Conservation (phyloP, 2,329 filamentous ascomycete genomes). For the Epichloe elymi region DNA sequence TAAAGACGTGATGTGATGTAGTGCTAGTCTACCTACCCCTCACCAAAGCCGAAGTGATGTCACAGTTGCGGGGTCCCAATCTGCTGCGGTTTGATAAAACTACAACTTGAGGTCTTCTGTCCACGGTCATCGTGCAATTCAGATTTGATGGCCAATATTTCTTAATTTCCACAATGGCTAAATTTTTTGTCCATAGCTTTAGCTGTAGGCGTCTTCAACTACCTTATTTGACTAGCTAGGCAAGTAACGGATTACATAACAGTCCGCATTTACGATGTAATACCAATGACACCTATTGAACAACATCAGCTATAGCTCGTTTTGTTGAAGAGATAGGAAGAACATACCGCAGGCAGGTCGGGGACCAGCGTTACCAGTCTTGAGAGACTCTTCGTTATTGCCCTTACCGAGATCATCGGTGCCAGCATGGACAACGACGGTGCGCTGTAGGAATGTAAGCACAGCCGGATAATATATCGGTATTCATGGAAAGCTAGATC, state of each 20-base stretch:
- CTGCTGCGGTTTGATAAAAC: background rate
- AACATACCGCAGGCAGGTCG: constrained; percentile 85
- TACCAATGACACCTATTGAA: constrained; percentile 66
- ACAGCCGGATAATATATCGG: background rate
- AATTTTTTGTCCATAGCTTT: background rate
- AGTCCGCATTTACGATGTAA: constrained; percentile 49
- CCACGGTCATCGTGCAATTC: background rate
- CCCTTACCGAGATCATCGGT: constrained; percentile 96
- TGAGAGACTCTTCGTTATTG: constrained; percentile 86
- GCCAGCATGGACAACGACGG: constrained; percentile 85
- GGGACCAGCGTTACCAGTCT: constrained; percentile 89
- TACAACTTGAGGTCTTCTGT: background rate
- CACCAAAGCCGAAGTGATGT: background rate
- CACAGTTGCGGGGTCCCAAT: background rate
- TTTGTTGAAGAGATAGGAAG: constrained; percentile 6
- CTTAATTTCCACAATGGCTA: background rate
- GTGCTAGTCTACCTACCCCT: background rate
- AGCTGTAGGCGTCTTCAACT: no score
- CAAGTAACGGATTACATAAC: background rate
- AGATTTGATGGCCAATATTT: background rate
- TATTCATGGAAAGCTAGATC: background rate
- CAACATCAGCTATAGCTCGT: constrained; percentile 7
- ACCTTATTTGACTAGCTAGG: no score
- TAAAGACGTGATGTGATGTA: background rate
- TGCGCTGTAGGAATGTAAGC: constrained; percentile 48